A percentile compares a stretch with the other conserved stretches of the same genome.
Conservation (phyloP, 1,284 basidiomycete genomes). For the Spongispora temasekensis region DNA sequence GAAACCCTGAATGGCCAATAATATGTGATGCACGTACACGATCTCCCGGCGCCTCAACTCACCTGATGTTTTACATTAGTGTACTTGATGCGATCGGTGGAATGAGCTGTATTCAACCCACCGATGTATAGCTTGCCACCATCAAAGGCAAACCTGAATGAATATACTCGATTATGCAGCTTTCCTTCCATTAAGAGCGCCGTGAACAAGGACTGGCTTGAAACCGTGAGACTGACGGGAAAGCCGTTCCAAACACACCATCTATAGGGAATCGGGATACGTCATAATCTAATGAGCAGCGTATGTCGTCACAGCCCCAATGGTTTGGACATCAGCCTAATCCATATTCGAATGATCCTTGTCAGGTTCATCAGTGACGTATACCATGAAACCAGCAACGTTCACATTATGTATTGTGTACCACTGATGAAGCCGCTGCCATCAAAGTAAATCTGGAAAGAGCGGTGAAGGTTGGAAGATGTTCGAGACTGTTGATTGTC, state of each 20-base stretch:
- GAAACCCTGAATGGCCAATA: background rate
- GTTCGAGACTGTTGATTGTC: background rate
- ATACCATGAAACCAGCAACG: background rate
- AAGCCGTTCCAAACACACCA: background rate
- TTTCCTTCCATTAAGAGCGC: background rate
- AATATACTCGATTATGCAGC: background rate
- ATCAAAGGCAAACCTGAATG: background rate
- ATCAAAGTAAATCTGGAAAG: background rate
- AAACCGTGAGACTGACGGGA: background rate
- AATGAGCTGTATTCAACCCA: background rate
- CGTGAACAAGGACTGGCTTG: background rate
- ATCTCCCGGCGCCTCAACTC: background rate
- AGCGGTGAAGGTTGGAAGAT: background rate
- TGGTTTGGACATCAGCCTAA: background rate
- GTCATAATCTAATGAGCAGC: background rate
- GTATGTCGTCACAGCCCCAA: background rate
- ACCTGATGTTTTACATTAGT: background rate
- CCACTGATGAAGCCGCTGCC: background rate
- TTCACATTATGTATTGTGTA: background rate
- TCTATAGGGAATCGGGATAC: background rate
- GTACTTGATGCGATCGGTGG: background rate
- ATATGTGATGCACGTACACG: background rate
- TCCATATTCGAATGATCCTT: background rate
- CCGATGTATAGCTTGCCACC: background rate
- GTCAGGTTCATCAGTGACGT: background rate